Percentiles rank a stretch among this genome's conserved stretches.
These are phyloP conservation scores for Penicillium psychrosexuale DNA, from an alignment of 2,329 filamentous ascomycete genomes.

Conservation along the genomic window DNA sequence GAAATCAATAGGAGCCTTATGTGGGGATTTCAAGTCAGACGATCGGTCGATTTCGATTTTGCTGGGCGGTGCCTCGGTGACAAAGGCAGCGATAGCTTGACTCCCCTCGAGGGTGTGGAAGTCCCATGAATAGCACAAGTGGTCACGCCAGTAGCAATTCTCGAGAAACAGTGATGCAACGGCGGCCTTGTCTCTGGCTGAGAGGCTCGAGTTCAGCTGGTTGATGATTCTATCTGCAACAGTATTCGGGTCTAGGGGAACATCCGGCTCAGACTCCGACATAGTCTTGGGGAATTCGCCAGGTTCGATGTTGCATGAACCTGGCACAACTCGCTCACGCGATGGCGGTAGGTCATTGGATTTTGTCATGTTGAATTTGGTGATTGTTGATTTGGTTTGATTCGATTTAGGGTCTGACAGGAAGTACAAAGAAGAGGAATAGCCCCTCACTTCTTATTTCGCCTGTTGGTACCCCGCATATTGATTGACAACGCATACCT, in stretches of 20 bases:
- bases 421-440: not conserved
- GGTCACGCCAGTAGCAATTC: constrained; percentile 58
- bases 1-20: constrained; percentile 49
- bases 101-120: constrained; percentile 53
- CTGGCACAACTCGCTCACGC: constrained; percentile 48
- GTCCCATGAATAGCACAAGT: constrained; percentile 56
- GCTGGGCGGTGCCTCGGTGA: constrained; percentile 42
- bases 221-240: constrained; percentile 40
- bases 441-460: not conserved
- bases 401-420: not conserved
- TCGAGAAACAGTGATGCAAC: constrained; percentile 48
- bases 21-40: constrained; percentile 46
- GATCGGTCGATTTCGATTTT: constrained; percentile 49
- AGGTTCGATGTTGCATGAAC: constrained; percentile 53
- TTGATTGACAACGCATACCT: not conserved
- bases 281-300: constrained; percentile 43
- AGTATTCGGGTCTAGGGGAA: constrained; percentile 34
- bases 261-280: constrained; percentile 29
- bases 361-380: not conserved
- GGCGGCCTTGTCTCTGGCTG: constrained; percentile 32
- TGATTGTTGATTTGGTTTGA: not conserved
- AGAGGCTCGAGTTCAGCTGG: constrained; percentile 41
- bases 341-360: constrained; percentile 24
- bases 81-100: constrained; percentile 38
- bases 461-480: not conserved